Percentiles rank a stretch among this genome's conserved stretches.
Conservation (phyloP, 305 asterid species). For the Fraxinus velutina region DNA sequence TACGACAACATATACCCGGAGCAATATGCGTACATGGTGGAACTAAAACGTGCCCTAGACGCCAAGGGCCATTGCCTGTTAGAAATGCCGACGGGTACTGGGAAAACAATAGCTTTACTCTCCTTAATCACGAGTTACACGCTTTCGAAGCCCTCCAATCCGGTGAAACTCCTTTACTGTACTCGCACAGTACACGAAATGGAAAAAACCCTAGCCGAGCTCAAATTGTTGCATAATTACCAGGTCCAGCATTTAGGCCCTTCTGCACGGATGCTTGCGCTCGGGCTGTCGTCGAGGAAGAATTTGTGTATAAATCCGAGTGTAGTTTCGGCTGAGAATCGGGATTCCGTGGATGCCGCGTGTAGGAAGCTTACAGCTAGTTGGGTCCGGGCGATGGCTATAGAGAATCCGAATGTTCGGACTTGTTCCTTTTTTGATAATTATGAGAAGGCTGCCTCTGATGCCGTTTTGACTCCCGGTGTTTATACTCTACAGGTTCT, state of each 20-base stretch:
- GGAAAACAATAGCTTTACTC: slow-evolving; percentile 82
- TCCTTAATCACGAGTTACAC: slow-evolving; percentile 84
- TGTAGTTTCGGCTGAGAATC: slow-evolving; percentile 82
- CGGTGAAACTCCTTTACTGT: slow-evolving; percentile 79
- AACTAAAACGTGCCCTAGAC: slow-evolving; percentile 88
- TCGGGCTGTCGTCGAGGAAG: slow-evolving; percentile 92
- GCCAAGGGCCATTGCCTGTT: slow-evolving; percentile 91
- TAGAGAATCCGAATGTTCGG: slow-evolving; percentile 64
- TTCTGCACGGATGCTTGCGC: slow-evolving; percentile 64
- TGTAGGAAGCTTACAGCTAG: slow-evolving; percentile 93
- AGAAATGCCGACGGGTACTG: slow-evolving; percentile 99
- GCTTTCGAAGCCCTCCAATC: slow-evolving; percentile 66
- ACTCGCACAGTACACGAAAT: slow-evolving; percentile 98
- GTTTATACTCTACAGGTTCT: slow-evolving; percentile 91
- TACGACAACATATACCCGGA: slow-evolving; percentile 95
- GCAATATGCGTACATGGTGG: slow-evolving; percentile 89
- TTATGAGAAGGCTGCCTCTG: slow-evolving; percentile 72
- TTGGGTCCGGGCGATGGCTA: slow-evolving; percentile 80
- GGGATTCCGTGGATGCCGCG: slow-evolving; percentile 93
- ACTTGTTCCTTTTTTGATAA: slow-evolving; percentile 76
- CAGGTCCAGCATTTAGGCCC: slow-evolving; percentile 70
- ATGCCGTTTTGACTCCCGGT: slow-evolving; percentile 86
- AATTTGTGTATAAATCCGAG: slow-evolving; percentile 76
- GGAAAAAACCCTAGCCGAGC: slow-evolving; percentile 96
- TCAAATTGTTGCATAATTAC: slow-evolving; percentile 66